phyloP scores from a whole-genome alignment of 2,329 filamentous ascomycete genomes.

The Coleophoma crateriformis region DNA sequence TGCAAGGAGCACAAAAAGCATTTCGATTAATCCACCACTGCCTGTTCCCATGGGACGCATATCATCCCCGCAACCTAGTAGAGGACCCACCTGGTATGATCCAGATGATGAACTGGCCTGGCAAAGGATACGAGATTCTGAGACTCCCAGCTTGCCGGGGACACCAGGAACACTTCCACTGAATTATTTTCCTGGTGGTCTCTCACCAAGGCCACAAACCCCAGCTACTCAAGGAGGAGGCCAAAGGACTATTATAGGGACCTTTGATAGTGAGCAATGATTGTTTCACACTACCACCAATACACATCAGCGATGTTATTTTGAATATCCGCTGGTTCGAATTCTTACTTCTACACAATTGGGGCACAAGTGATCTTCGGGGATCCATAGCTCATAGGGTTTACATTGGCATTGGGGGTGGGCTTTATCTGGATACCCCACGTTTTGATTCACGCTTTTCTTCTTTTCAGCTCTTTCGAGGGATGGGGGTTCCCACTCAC shows the following conservation, averaged over 20 bases:
- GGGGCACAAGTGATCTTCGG: not conserved
- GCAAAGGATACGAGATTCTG: not conserved
- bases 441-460: no score
- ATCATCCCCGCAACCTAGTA: constrained; percentile 11
- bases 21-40: constrained; percentile 3
- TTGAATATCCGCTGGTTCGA: not conserved
- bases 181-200: constrained; percentile 12
- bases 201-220: constrained; percentile 18
- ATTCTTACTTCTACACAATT: not conserved
- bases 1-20: constrained; percentile 20
- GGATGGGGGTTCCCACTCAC: no score
- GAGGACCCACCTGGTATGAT: constrained; percentile 18
- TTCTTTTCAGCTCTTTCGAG: no score
- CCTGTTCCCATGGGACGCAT: constrained; percentile 1
- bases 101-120: constrained; percentile 12
- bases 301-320: not conserved
- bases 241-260: constrained; percentile 20
- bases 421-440: no score
- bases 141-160: not conserved
- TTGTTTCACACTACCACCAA: constrained; percentile 1
- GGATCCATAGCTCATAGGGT: not conserved
- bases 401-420: not conserved
- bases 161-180: not conserved
- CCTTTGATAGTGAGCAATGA: not conserved
- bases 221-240: not conserved